phyloP scores from a whole-genome alignment of 1,284 basidiomycete species.

The Microbotryomycetes sp. region DNA sequence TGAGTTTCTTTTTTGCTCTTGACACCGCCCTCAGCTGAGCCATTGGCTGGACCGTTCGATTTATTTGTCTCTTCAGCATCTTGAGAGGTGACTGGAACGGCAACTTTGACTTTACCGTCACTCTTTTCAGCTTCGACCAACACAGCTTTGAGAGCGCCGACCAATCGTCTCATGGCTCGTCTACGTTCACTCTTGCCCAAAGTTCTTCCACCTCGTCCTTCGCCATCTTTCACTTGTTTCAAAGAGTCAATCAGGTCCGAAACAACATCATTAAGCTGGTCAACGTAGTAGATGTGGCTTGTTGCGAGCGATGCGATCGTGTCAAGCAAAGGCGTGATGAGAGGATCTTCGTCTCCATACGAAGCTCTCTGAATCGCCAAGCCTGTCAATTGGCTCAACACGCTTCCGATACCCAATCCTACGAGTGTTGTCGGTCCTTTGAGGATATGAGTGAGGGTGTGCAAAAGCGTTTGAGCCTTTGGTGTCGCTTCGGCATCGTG shows the following conservation, averaged over 20 bases:
- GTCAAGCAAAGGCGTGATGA: constrained; percentile 65
- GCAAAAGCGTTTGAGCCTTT: constrained; percentile 55
- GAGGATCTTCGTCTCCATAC: constrained; percentile 64
- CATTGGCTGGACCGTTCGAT: neutral
- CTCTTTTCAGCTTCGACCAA: constrained; percentile 59
- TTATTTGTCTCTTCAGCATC: constrained; percentile 26
- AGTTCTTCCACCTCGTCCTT: constrained; percentile 45
- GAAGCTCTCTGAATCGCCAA: constrained; percentile 47
- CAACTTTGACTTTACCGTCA: constrained; percentile 40
- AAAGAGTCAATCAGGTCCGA: constrained; percentile 75
- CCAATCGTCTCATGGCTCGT: constrained; percentile 64
- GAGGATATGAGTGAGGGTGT: constrained; percentile 74
- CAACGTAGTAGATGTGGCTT: constrained; percentile 88
- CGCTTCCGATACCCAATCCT: constrained; percentile 12
- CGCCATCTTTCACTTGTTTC: constrained; percentile 49
- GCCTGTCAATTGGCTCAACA: constrained; percentile 15
- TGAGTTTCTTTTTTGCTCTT: constrained; percentile 7
- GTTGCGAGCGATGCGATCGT: constrained; percentile 73
- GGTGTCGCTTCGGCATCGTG: constrained; percentile 55
- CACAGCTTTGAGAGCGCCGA: constrained; percentile 60
- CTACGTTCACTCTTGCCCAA: constrained; percentile 51
- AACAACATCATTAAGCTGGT: constrained; percentile 90
- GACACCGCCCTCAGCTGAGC: neutral
- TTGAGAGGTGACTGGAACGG: constrained; percentile 12
- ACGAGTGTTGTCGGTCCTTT: constrained; percentile 40